Evolutionary conservation across 2,329 filamentous ascomycete genomes (phyloP).

Genomic region (Tolypocladium ovalisporum): DNA sequence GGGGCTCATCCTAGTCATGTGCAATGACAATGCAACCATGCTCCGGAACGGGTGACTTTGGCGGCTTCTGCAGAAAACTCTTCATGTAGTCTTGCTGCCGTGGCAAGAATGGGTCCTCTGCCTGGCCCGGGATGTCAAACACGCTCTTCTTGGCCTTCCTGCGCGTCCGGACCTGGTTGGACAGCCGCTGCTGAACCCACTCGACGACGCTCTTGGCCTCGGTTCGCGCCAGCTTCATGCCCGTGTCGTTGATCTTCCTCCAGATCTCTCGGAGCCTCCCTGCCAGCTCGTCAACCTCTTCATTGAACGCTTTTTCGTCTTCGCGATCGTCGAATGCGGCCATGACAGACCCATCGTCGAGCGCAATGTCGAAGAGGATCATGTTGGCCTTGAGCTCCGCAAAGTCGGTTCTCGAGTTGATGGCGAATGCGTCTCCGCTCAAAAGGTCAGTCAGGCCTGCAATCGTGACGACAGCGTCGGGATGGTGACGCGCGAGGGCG

Average conservation of each 20-base stretch:
- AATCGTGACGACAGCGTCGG: conserved; percentile 31
- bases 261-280: conserved; percentile 45
- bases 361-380: conserved; percentile 59
- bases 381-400: conserved; percentile 53
- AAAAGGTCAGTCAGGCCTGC: conserved; percentile 35
- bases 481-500: conserved; percentile 25
- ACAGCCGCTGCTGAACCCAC: conserved; percentile 60
- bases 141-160: conserved; percentile 41
- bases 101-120: conserved; percentile 26
- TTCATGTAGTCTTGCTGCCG: conserved; percentile 40
- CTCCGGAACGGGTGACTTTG: conserved; percentile 2
- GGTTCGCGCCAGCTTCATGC: conserved; percentile 60
- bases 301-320: conserved; percentile 49
- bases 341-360: conserved; percentile 48
- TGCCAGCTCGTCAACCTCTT: conserved; percentile 56
- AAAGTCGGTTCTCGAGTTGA: conserved; percentile 54
- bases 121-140: conserved; percentile 27
- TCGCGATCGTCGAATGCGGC: conserved; percentile 14
- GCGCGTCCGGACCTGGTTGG: conserved; percentile 59
- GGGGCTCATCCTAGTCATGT: conserved; percentile 1
- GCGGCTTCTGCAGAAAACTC: conserved; percentile 27
- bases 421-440: conserved; percentile 34
- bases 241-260: conserved; percentile 60
- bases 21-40: conserved; percentile 11
- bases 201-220: conserved; percentile 71